These are phyloP conservation scores for Nemania serpens DNA, from an alignment of 2,329 filamentous ascomycete species.

Conservation along the genomic window DNA sequence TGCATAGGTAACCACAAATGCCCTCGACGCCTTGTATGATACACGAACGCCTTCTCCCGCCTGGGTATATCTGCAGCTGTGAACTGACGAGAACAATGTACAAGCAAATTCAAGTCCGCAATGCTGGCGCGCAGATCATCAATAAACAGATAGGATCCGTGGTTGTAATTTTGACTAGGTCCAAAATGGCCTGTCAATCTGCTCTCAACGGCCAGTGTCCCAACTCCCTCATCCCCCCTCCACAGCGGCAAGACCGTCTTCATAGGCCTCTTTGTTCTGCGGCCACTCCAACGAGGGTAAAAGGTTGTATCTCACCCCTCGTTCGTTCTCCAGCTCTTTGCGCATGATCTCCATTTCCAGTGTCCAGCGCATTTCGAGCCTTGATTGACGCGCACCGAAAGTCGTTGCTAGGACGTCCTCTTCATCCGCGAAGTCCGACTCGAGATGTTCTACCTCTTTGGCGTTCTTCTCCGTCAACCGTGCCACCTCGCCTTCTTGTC, in stretches of 20 bases:
- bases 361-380: slow-evolving; percentile 56
- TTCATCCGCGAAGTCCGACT: slow-evolving; percentile 53
- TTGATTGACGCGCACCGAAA: slow-evolving; percentile 52
- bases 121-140: slow-evolving; percentile 5
- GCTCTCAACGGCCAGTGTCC: background rate
- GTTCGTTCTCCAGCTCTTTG: slow-evolving; percentile 54
- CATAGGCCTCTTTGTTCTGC: slow-evolving; percentile 36
- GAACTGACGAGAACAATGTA: slow-evolving; percentile 15
- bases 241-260: slow-evolving; percentile 32
- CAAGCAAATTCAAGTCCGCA: slow-evolving; percentile 18
- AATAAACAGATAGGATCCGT: background rate
- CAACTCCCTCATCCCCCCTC: slow-evolving; percentile 25
- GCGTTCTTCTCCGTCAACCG: slow-evolving; percentile 51
- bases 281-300: slow-evolving; percentile 49
- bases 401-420: slow-evolving; percentile 52
- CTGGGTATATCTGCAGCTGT: slow-evolving; percentile 22
- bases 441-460: slow-evolving; percentile 55
- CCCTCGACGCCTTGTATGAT: slow-evolving; percentile 16
- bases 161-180: background rate
- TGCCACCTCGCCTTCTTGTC: slow-evolving; percentile 58
- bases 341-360: slow-evolving; percentile 58
- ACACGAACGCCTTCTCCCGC: slow-evolving; percentile 16
- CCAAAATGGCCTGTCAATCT: background rate
- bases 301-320: slow-evolving; percentile 49
- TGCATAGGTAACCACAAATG: slow-evolving; percentile 11